Percentiles rank a stretch among this genome's conserved stretches.
Evolutionary conservation across 2,329 filamentous ascomycete species (phyloP).

Genomic region (Phialophora verrucosa): DNA sequence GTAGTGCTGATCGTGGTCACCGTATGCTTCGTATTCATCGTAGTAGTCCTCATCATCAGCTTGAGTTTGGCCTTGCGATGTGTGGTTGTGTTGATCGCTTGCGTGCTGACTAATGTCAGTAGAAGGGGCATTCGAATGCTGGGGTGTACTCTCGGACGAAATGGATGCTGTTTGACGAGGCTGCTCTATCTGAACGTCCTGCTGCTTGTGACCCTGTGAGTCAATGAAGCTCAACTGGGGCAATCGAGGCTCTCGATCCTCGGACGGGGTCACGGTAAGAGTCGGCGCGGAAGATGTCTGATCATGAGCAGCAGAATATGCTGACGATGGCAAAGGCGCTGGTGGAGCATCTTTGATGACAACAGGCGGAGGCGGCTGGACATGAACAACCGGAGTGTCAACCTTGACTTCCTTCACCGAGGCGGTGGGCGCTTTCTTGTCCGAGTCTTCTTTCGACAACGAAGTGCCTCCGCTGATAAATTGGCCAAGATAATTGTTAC

Average conservation of each 20-base stretch:
- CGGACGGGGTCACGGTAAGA: constrained; percentile 23
- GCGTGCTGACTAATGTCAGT: constrained; percentile 8
- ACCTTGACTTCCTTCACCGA: constrained; percentile 32
- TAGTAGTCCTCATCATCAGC: constrained; percentile 21
- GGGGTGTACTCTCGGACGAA: constrained; percentile 13
- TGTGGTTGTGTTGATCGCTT: constrained; percentile 11
- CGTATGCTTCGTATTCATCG: constrained; percentile 26
- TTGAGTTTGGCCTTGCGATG: constrained; percentile 8
- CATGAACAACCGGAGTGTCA: constrained; percentile 31
- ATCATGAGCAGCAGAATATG: constrained; percentile 6
- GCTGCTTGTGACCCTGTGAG: constrained; percentile 24
- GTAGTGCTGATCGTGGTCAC: constrained; percentile 19
- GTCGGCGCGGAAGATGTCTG: constrained; percentile 13
- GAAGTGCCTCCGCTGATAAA: constrained; percentile 46
- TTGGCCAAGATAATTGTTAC: constrained; percentile 48
- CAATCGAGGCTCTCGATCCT: constrained; percentile 24
- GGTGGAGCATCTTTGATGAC: constrained; percentile 28
- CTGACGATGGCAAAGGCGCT: neutral
- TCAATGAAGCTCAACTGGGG: constrained; percentile 33
- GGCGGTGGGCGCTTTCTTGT: constrained; percentile 28
- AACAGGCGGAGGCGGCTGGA: constrained; percentile 33
- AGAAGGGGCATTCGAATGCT: constrained; percentile 20
- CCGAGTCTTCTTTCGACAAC: constrained; percentile 21
- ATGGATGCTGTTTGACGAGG: neutral
- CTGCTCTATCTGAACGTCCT: neutral